Evolutionary conservation across 108 stramenopile species (phyloP).

Genomic region (Cylindrotheca fusiformis): DNA sequence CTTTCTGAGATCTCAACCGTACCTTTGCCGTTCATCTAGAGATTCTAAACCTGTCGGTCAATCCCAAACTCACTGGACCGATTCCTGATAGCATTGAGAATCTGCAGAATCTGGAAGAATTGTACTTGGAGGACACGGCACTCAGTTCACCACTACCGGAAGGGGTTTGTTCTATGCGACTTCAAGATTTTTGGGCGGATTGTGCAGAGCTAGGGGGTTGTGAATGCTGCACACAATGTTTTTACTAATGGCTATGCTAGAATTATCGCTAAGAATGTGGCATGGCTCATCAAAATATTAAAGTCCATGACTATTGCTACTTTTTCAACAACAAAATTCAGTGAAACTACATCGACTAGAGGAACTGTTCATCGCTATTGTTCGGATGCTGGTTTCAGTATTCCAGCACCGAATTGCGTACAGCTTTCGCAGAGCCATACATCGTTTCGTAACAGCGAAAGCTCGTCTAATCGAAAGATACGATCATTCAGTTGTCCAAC

Average conservation of each 20-base stretch:
- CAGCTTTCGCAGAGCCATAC: neutral
- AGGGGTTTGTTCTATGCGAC: neutral
- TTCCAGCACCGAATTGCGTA: neutral
- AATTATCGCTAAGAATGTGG: too few species aligned
- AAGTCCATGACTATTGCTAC: too few species aligned
- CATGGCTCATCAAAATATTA: too few species aligned
- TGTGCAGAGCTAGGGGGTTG: constrained; percentile 19
- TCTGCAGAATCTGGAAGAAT: constrained; percentile 14
- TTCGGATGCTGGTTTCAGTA: too few species aligned
- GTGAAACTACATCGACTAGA: too few species aligned
- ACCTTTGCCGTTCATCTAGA: constrained; percentile 5
- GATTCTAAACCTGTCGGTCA: neutral
- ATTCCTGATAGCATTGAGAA: constrained; percentile 29
- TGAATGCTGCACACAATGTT: constrained; percentile 17
- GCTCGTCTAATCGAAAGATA: neutral
- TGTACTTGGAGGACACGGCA: constrained; percentile 6
- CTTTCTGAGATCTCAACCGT: constrained; percentile 10
- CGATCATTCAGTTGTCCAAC: neutral
- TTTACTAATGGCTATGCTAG: too few species aligned
- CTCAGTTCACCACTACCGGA: constrained; percentile 2
- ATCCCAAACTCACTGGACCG: constrained; percentile 24
- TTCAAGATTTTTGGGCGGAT: constrained; percentile 22
- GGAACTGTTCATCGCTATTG: too few species aligned
- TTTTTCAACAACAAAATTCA: too few species aligned
- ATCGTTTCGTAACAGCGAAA: neutral